phyloP scores from a whole-genome alignment of 2,329 filamentous ascomycete genomes.

The Pseudogymnoascus sp. region DNA sequence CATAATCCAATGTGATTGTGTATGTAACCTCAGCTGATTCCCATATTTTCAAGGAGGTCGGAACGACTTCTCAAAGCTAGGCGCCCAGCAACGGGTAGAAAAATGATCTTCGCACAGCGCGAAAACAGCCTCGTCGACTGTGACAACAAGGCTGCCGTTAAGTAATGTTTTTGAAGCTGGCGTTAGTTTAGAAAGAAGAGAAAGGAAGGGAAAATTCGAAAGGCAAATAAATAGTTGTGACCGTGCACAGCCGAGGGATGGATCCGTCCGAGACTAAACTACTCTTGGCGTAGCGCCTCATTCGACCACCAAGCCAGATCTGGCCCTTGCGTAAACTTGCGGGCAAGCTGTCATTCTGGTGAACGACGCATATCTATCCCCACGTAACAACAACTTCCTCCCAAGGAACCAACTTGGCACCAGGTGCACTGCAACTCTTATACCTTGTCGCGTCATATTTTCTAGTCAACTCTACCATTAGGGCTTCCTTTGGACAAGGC shows the following conservation, averaged over 20 bases:
- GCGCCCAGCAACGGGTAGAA: slow-evolving; percentile 61
- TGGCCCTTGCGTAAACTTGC: slow-evolving; percentile 9
- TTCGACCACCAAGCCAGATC: slow-evolving; percentile 8
- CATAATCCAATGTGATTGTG: neutral
- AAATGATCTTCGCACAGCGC: slow-evolving; percentile 58
- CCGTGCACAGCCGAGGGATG: slow-evolving; percentile 18
- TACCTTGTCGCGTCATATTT: slow-evolving; percentile 3
- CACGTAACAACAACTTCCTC: slow-evolving; percentile 5
- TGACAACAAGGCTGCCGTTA: slow-evolving; percentile 42
- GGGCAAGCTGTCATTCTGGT: slow-evolving; percentile 11
- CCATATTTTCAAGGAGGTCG: slow-evolving; percentile 54
- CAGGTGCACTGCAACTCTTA: slow-evolving; percentile 1
- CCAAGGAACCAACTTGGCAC: slow-evolving; percentile 7
- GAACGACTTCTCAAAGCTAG: slow-evolving; percentile 58
- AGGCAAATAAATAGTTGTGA: slow-evolving; percentile 24
- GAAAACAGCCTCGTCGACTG: slow-evolving; percentile 52
- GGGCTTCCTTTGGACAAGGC: slow-evolving; percentile 4
- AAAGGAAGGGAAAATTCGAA: slow-evolving; percentile 29
- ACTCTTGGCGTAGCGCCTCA: neutral
- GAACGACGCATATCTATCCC: slow-evolving; percentile 9
- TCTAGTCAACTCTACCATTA: neutral
- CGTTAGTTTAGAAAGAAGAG: slow-evolving; percentile 41
- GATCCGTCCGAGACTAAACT: slow-evolving; percentile 27
- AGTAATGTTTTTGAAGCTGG: slow-evolving; percentile 45
- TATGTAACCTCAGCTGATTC: slow-evolving; percentile 68